A percentile compares a stretch with the other conserved stretches of the same genome.
Conservation (phyloP, 306 rosid species). For the Quercus alba region DNA sequence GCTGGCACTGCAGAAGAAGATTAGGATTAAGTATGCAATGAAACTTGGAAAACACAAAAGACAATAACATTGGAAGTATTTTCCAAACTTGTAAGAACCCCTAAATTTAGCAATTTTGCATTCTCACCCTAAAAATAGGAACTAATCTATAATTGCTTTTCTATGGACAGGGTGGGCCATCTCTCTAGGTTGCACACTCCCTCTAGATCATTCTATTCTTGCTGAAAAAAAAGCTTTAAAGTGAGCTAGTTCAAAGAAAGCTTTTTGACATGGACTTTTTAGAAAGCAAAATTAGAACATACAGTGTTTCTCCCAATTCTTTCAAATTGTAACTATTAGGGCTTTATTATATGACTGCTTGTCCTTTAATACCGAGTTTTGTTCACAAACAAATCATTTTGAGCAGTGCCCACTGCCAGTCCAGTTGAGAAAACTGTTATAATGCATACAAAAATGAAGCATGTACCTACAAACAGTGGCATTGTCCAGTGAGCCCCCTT, state of each 20-base stretch:
- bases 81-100: neutral
- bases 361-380: neutral
- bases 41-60: neutral
- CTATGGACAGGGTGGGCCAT: neutral
- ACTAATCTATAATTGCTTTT: neutral
- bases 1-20: conserved; percentile 42
- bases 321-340: neutral
- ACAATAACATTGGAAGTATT: neutral
- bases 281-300: neutral
- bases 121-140: neutral
- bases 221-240: neutral
- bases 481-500: conserved; percentile 77
- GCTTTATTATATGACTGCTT: too few species aligned
- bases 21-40: conserved; percentile 1
- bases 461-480: conserved; percentile 83
- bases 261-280: neutral
- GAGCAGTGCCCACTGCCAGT: neutral
- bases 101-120: neutral
- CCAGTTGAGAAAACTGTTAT: neutral
- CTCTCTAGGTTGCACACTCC: too few species aligned
- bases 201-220: too few species aligned
- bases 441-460: conserved; percentile 6
- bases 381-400: conserved; percentile 4
- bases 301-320: neutral
- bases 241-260: neutral